Conservation (phyloP, 2,329 filamentous ascomycete species). For the Cladophialophora immunda region DNA sequence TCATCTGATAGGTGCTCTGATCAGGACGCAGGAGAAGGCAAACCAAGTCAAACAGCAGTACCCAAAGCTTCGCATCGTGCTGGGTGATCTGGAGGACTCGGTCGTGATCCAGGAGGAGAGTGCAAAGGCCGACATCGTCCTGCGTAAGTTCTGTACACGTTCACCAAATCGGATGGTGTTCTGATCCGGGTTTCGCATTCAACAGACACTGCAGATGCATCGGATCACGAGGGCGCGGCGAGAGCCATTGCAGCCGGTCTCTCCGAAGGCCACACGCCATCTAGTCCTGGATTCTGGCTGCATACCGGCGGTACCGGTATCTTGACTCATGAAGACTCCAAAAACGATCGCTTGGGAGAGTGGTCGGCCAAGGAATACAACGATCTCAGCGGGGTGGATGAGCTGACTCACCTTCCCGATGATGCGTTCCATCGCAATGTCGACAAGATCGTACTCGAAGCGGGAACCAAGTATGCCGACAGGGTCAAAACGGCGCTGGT, state of each 20-base stretch:
- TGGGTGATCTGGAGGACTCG: slow-evolving; percentile 53
- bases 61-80: slow-evolving; percentile 51
- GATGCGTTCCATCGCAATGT: slow-evolving; percentile 69
- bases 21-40: slow-evolving; percentile 55
- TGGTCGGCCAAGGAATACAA: slow-evolving; percentile 54
- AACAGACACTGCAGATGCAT: slow-evolving; percentile 44
- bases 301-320: slow-evolving; percentile 57
- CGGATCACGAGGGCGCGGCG: slow-evolving; percentile 53
- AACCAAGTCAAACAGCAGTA: slow-evolving; percentile 49
- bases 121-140: slow-evolving; percentile 57
- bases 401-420: slow-evolving; percentile 51
- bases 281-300: slow-evolving; percentile 50
- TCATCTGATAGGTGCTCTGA: slow-evolving; percentile 42
- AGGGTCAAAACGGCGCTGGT: slow-evolving; percentile 67
- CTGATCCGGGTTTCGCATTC: slow-evolving; percentile 1
- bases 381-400: slow-evolving; percentile 54
- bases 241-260: slow-evolving; percentile 51
- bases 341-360: slow-evolving; percentile 52
- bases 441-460: slow-evolving; percentile 71
- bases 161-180: slow-evolving; percentile 1
- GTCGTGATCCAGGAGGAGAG: slow-evolving; percentile 52
- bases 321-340: slow-evolving; percentile 49
- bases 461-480: slow-evolving; percentile 53
- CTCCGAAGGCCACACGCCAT: slow-evolving; percentile 41
- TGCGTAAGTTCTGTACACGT: slow-evolving; percentile 52